Percentiles rank a stretch among this genome's conserved stretches.
phyloP scores from a whole-genome alignment of 768 basidiomycete genomes.

The Tricholoma saponaceum region DNA sequence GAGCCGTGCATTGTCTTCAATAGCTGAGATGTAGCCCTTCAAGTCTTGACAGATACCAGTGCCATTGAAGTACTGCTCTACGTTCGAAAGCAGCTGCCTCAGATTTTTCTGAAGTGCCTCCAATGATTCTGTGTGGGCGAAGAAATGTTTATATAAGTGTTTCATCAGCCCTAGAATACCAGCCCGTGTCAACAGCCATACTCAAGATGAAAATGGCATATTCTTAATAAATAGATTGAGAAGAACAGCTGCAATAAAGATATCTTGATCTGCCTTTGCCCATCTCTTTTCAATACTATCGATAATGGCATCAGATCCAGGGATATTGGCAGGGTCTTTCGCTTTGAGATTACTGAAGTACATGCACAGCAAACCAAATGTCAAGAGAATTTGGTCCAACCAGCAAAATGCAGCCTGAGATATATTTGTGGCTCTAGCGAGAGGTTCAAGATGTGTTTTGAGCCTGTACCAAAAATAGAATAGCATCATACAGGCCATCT shows the following conservation, averaged over 20 bases:
- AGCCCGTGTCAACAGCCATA: slow-evolving; percentile 6
- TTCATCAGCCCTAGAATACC: slow-evolving; percentile 9
- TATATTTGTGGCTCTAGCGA: slow-evolving; percentile 1
- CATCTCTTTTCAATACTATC: slow-evolving; percentile 16
- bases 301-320: slow-evolving; percentile 1
- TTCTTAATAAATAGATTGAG: slow-evolving; percentile 17
- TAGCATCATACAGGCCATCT: no score
- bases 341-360: neutral
- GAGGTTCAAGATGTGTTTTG: no score
- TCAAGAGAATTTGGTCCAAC: slow-evolving; percentile 1
- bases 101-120: slow-evolving; percentile 4
- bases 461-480: no score
- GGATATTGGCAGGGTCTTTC: neutral
- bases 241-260: slow-evolving; percentile 23
- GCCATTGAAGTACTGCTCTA: neutral
- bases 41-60: neutral
- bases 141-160: slow-evolving; percentile 12
- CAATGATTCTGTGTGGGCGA: neutral
- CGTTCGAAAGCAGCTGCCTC: neutral
- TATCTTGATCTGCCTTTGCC: slow-evolving; percentile 21
- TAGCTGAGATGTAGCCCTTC: neutral
- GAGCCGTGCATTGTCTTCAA: neutral
- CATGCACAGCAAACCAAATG: slow-evolving; percentile 1
- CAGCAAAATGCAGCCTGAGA: neutral
- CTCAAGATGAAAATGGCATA: slow-evolving; percentile 6